Evolutionary conservation across 2,329 filamentous ascomycete genomes (phyloP).

Genomic region (Polytolypa hystricis): DNA sequence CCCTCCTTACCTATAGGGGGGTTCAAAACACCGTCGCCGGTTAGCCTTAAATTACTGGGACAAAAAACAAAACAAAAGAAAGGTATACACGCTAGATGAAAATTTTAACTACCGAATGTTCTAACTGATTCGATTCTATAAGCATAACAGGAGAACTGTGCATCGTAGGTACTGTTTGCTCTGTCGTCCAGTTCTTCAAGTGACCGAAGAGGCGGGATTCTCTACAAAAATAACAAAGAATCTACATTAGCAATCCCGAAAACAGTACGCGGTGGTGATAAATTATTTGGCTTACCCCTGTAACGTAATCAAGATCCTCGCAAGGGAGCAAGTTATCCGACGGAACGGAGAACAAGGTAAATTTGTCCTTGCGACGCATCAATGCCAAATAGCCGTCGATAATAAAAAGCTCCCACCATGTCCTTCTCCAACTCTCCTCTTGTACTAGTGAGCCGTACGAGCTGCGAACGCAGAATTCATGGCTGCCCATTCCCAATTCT

Average conservation of each 20-base stretch:
- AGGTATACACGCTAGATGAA: no score
- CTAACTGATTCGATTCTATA: slow-evolving; percentile 4
- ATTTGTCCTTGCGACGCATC: background rate
- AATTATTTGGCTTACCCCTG: slow-evolving; percentile 2
- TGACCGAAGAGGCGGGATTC: slow-evolving; percentile 3
- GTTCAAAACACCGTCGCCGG: no score
- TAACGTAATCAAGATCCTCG: slow-evolving; percentile 5
- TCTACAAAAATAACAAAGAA: background rate
- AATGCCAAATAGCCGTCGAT: slow-evolving; percentile 4
- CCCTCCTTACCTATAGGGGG: no score
- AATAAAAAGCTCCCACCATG: slow-evolving; percentile 7
- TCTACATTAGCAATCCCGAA: no score
- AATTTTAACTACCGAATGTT: slow-evolving; percentile 2
- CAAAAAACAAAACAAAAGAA: no score
- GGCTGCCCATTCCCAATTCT: slow-evolving; percentile 3
- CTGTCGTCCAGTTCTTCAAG: slow-evolving; percentile 3
- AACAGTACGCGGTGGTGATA: no score
- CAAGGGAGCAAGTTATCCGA: slow-evolving; percentile 4
- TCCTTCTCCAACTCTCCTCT: slow-evolving; percentile 6
- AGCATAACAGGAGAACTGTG: slow-evolving; percentile 4
- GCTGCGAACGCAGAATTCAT: slow-evolving; percentile 1
- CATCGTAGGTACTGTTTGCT: background rate
- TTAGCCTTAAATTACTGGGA: no score
- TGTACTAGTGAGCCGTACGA: slow-evolving; percentile 1
- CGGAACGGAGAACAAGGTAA: slow-evolving; percentile 2